Evolutionary conservation across 192 early-diverging fungal species (phyloP).

Genomic region (Thamnidium elegans): DNA sequence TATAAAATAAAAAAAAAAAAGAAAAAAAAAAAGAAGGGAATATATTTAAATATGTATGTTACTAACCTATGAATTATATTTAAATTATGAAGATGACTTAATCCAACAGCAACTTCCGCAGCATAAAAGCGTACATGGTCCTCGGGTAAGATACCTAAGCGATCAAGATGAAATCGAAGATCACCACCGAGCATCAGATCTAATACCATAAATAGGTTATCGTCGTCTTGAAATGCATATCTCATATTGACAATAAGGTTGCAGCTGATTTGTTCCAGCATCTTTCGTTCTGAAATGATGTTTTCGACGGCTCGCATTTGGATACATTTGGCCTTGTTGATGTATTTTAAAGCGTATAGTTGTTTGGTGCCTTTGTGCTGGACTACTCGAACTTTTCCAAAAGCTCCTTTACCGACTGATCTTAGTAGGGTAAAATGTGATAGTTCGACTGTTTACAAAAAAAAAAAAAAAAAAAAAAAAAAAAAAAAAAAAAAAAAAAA

Average conservation of each 20-base stretch:
- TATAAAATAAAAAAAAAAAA: no score
- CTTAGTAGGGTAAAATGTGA: conserved; percentile 86
- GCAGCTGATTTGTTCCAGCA: conserved; percentile 85
- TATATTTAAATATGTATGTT: neutral
- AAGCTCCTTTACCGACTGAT: conserved; percentile 91
- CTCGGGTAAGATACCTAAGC: conserved; percentile 63
- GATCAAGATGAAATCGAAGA: conserved; percentile 84
- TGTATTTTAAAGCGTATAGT: conserved; percentile 93
- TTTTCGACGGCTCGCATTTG: conserved; percentile 85
- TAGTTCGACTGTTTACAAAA: conserved; percentile 35
- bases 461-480: neutral
- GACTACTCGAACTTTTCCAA: conserved; percentile 93
- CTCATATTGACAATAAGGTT: conserved; percentile 86
- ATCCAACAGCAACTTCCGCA: conserved; percentile 63
- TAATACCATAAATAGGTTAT: conserved; percentile 87
- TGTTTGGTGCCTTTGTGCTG: conserved; percentile 80
- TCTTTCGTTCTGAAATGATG: conserved; percentile 83
- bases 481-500: neutral
- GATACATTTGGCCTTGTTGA: conserved; percentile 93
- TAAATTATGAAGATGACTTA: conserved; percentile 66
- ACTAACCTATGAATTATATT: conserved; percentile 63
- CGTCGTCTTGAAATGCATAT: conserved; percentile 97
- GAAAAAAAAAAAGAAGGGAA: no score
- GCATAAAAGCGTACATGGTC: conserved; percentile 65
- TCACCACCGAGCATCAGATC: conserved; percentile 96